A percentile compares a stretch with the other conserved stretches of the same genome.
These are phyloP conservation scores for Henningerozyma blattae DNA, from an alignment of 805 yeast genomes.

Conservation along the genomic window DNA sequence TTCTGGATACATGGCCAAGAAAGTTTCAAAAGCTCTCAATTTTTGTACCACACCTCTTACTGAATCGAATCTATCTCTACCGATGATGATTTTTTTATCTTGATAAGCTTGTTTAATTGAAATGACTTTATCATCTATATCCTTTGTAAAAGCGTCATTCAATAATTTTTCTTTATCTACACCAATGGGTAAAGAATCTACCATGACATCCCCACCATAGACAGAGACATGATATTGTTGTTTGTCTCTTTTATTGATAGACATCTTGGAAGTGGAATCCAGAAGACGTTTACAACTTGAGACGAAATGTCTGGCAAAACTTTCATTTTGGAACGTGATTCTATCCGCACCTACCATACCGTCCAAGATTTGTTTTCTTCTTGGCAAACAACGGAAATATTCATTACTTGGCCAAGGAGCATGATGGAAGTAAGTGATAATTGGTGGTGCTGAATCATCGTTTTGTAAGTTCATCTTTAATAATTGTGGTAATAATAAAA, in stretches of 20 bases:
- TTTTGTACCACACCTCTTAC: constrained; percentile 93
- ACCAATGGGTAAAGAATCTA: constrained; percentile 79
- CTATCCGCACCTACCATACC: constrained; percentile 87
- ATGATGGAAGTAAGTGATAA: constrained; percentile 74
- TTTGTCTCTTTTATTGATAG: constrained; percentile 13
- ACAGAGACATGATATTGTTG: constrained; percentile 37
- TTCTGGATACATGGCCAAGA: constrained; percentile 83
- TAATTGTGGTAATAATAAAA: constrained; percentile 71
- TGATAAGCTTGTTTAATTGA: constrained; percentile 53
- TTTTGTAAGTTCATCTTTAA: constrained; percentile 50
- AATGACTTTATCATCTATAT: constrained; percentile 48
- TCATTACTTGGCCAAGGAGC: constrained; percentile 94
- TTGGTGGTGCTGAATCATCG: constrained; percentile 34
- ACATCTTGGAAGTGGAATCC: constrained; percentile 55
- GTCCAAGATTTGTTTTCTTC: constrained; percentile 69
- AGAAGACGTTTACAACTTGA: constrained; percentile 80
- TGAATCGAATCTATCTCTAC: constrained; percentile 84
- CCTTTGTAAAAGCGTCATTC: constrained; percentile 35
- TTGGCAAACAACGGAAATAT: constrained; percentile 80
- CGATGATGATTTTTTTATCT: constrained; percentile 71
- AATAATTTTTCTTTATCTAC: constrained; percentile 66
- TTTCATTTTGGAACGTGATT: constrained; percentile 74
- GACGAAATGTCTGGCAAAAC: constrained; percentile 83
- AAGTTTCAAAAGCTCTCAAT: constrained; percentile 79
- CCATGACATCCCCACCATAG: constrained; percentile 65